These are phyloP conservation scores for Musa schizocarpa DNA, from an alignment of 176 grass and related monocot species.

Conservation along the genomic window DNA sequence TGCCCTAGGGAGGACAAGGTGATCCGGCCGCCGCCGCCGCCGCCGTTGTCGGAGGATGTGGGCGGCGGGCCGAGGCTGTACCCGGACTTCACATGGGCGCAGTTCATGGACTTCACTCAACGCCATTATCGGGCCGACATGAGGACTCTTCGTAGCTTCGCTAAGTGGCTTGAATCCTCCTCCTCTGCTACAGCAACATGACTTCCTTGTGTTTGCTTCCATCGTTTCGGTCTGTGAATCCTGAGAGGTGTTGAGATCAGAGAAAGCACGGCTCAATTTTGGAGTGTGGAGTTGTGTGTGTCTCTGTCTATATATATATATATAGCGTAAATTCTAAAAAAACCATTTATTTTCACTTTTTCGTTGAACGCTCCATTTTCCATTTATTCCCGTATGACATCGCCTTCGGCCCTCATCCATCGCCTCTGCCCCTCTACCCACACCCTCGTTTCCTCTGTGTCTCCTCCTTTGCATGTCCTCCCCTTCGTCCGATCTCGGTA, in stretches of 20 bases:
- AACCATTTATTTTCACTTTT: too few relatives aligned
- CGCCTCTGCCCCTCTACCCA: too few relatives aligned
- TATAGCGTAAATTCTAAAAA: too few relatives aligned
- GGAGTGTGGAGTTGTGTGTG: neutral
- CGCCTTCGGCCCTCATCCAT: too few relatives aligned
- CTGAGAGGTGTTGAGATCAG: neutral
- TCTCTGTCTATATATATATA: neutral
- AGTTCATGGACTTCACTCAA: conserved; percentile 85
- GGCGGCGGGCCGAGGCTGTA: conserved; percentile 31
- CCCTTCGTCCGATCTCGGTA: neutral
- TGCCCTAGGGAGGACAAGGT: conserved; percentile 76
- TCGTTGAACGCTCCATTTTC: too few relatives aligned
- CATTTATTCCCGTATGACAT: too few relatives aligned
- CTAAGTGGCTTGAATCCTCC: conserved; percentile 26
- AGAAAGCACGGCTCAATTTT: neutral
- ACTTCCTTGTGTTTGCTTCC: neutral
- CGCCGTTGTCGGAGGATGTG: neutral
- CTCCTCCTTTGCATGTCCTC: neutral
- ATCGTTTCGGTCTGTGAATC: neutral
- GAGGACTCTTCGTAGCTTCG: conserved; percentile 63
- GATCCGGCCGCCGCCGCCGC: conserved; percentile 45
- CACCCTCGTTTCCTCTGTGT: too few relatives aligned
- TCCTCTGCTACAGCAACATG: neutral
- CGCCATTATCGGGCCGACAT: conserved; percentile 82
- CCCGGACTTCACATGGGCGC: conserved; percentile 94